A percentile compares a stretch with the other conserved stretches of the same genome.
phyloP scores from a whole-genome alignment of 176 grass and related monocot species.

The Oryza coarctata region DNA sequence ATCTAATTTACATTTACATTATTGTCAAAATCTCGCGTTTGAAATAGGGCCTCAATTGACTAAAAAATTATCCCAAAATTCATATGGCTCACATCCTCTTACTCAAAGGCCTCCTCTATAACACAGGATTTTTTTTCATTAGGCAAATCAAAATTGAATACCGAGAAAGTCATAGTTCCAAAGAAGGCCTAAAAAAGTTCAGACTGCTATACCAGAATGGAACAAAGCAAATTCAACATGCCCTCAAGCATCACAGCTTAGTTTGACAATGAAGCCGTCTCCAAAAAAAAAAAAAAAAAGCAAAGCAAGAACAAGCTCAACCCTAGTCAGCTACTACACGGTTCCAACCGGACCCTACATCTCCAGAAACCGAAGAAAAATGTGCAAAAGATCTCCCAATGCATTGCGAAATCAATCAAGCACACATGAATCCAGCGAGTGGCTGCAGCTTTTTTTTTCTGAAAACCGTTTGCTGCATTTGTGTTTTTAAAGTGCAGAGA shows the following conservation, averaged over 20 bases:
- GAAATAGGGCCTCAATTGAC: too few relatives aligned
- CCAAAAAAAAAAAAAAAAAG: slow-evolving; percentile 16
- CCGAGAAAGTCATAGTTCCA: not conserved
- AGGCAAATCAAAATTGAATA: too few relatives aligned
- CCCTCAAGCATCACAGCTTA: not conserved
- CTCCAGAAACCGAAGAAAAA: not conserved
- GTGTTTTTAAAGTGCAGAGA: slow-evolving; percentile 9
- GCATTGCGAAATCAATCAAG: slow-evolving; percentile 10
- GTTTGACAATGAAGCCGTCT: slow-evolving; percentile 27
- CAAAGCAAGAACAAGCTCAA: not conserved
- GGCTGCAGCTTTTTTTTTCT: slow-evolving; percentile 31
- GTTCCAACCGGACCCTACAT: not conserved
- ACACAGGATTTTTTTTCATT: too few relatives aligned
- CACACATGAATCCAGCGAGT: slow-evolving; percentile 40
- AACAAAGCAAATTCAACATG: not conserved
- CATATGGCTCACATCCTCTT: not conserved
- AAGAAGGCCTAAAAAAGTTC: not conserved
- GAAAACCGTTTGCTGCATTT: slow-evolving; percentile 15
- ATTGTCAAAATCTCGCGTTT: too few relatives aligned
- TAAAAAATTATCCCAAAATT: not conserved
- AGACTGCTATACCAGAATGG: not conserved
- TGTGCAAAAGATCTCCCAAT: not conserved
- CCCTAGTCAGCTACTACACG: not conserved
- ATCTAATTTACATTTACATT: too few relatives aligned
- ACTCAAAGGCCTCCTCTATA: not conserved